phyloP scores from a whole-genome alignment of 2,329 filamentous ascomycete species.

The Venturia pyrina region DNA sequence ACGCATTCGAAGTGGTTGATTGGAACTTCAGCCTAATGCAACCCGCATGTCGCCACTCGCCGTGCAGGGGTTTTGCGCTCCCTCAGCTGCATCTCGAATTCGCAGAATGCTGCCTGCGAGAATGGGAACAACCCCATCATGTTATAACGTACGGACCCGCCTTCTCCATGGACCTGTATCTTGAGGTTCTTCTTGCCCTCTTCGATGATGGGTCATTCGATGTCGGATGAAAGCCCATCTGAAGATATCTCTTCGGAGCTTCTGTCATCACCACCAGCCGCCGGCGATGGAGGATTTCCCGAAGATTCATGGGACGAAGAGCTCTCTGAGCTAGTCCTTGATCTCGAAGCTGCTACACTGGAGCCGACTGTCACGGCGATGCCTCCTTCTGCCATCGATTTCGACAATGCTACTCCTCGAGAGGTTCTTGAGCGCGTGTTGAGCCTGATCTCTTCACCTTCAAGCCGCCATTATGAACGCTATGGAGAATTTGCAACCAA shows the following conservation, averaged over 20 bases:
- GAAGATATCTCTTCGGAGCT: not conserved
- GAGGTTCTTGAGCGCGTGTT: not conserved
- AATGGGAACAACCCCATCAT: not conserved
- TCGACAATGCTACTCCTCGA: constrained; percentile 1
- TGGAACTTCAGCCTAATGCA: constrained; percentile 1
- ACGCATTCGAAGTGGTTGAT: not conserved
- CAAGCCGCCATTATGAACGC: constrained; percentile 2
- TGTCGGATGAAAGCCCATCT: not conserved
- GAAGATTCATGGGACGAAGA: constrained; percentile 1
- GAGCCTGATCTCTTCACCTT: not conserved
- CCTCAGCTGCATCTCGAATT: not conserved
- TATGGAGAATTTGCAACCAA: not conserved
- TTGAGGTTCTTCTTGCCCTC: not conserved
- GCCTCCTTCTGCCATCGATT: not conserved
- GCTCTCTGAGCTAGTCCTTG: constrained; percentile 3
- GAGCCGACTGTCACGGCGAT: not conserved
- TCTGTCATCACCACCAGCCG: not conserved
- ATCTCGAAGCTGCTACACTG: not conserved
- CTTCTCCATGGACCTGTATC: not conserved
- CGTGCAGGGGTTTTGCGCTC: not conserved
- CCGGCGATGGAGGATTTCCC: not conserved
- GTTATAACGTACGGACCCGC: not conserved
- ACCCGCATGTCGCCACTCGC: not conserved
- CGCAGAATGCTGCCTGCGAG: constrained; percentile 3
- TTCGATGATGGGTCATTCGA: not conserved